Evolutionary conservation across 2,329 filamentous ascomycete species (phyloP).

Genomic region (Pseudocercospora ulei): DNA sequence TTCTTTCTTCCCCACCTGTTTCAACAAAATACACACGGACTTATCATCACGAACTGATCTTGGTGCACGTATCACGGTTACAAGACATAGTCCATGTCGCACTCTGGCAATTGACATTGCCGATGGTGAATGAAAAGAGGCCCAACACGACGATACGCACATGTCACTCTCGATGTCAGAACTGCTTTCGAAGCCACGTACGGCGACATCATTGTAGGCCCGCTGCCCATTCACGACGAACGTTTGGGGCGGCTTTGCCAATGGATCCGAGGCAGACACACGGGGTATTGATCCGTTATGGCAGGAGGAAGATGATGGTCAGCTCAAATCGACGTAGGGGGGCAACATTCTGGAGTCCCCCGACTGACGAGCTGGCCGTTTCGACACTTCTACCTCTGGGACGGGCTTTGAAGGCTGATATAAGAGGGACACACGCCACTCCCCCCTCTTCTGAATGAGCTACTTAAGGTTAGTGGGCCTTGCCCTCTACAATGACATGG

Average conservation of each 20-base stretch:
- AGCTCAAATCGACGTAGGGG: slow-evolving; percentile 38
- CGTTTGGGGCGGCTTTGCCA: slow-evolving; percentile 38
- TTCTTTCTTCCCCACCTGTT: too few relatives aligned
- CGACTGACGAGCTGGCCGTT: slow-evolving; percentile 38
- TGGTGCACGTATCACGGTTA: too few relatives aligned
- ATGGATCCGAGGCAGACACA: slow-evolving; percentile 39
- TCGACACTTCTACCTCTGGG: slow-evolving; percentile 42
- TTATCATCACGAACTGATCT: too few relatives aligned
- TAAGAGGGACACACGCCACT: slow-evolving; percentile 46
- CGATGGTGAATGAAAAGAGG: slow-evolving; percentile 36
- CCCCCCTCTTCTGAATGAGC: slow-evolving; percentile 46
- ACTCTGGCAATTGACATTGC: slow-evolving; percentile 33
- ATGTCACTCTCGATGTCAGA: slow-evolving; percentile 38
- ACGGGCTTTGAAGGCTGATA: slow-evolving; percentile 38
- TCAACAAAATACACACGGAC: too few relatives aligned
- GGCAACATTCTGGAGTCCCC: slow-evolving; percentile 40
- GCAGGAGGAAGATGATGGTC: slow-evolving; percentile 36
- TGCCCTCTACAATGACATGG: slow-evolving; percentile 48
- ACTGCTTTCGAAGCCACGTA: slow-evolving; percentile 35
- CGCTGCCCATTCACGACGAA: slow-evolving; percentile 43
- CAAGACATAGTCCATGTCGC: too few relatives aligned
- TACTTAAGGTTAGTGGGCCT: slow-evolving; percentile 45
- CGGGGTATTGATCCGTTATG: slow-evolving; percentile 39
- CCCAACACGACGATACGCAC: slow-evolving; percentile 38
- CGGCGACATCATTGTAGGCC: slow-evolving; percentile 43